A percentile compares a stretch with the other conserved stretches of the same genome.
Conservation (phyloP, 352 stramenopile species). For the Pythium rhizo-oryzae region DNA sequence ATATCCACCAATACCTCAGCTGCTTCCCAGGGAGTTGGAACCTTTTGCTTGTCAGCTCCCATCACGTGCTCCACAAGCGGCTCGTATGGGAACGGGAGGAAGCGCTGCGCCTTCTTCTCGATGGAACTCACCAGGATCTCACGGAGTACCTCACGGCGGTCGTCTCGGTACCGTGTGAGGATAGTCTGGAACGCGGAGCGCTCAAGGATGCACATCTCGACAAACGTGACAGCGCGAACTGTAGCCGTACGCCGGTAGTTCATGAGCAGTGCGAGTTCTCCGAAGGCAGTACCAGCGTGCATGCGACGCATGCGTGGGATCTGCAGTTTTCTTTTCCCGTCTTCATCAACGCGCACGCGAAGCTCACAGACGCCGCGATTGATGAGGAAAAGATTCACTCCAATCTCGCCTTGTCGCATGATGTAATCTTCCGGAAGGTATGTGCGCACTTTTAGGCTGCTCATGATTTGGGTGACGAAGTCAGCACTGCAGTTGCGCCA, state of each 20-base stretch:
- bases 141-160: conserved; percentile 24
- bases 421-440: conserved; percentile 48
- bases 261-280: conserved; percentile 43
- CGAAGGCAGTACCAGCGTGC: conserved; percentile 34
- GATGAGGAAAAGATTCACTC: conserved; percentile 41
- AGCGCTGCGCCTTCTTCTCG: conserved; percentile 18
- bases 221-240: conserved; percentile 30
- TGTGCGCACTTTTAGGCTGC: conserved; percentile 25
- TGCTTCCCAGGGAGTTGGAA: conserved; percentile 16
- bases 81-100: conserved; percentile 29
- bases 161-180: conserved; percentile 29
- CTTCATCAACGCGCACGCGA: neutral
- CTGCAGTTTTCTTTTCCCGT: neutral
- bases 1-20: conserved; percentile 23
- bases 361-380: conserved; percentile 37
- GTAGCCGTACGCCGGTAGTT: conserved; percentile 35
- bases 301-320: conserved; percentile 30
- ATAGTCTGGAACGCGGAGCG: conserved; percentile 24
- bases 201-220: conserved; percentile 31
- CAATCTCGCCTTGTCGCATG: conserved; percentile 40
- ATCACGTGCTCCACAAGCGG: conserved; percentile 6
- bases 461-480: conserved; percentile 41
- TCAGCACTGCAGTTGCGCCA: conserved; percentile 35
- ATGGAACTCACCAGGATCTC: conserved; percentile 27
- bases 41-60: neutral